Evolutionary conservation across 2,329 filamentous ascomycete species (phyloP).

Genomic region (Penicillium digitatum): DNA sequence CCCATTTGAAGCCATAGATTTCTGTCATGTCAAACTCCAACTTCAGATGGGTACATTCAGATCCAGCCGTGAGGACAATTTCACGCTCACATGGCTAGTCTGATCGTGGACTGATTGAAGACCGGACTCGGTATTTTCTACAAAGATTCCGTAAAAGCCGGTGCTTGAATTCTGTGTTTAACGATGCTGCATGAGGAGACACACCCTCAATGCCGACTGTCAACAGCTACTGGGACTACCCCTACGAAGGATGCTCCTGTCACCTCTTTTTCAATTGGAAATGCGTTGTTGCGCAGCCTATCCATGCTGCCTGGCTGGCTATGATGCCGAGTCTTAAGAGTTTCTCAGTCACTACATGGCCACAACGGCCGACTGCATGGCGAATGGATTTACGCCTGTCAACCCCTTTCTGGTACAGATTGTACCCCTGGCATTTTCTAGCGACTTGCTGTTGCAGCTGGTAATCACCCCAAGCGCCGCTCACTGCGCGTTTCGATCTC

Average conservation of each 20-base stretch:
- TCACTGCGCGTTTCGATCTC: constrained; percentile 30
- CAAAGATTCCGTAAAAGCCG: constrained; percentile 39
- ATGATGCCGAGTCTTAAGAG: constrained; percentile 31
- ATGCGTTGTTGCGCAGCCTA: constrained; percentile 23
- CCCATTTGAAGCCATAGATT: too few relatives aligned
- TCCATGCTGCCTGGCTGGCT: constrained; percentile 32
- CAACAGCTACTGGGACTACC: background rate
- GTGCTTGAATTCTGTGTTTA: constrained; percentile 42
- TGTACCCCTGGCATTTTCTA: constrained; percentile 47
- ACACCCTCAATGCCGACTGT: background rate
- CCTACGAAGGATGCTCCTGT: background rate
- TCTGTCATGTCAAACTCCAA: too few relatives aligned
- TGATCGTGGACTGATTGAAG: constrained; percentile 21
- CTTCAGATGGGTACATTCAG: too few relatives aligned
- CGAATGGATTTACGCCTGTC: constrained; percentile 46
- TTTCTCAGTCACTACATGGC: constrained; percentile 47
- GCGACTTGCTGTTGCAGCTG: constrained; percentile 46
- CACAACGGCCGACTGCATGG: constrained; percentile 48
- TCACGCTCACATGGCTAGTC: background rate
- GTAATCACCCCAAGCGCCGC: constrained; percentile 44
- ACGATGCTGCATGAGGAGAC: background rate
- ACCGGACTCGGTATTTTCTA: constrained; percentile 27
- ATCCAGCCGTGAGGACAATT: too few relatives aligned
- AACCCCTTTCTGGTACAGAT: constrained; percentile 49
- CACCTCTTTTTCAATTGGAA: constrained; percentile 11